A percentile compares a stretch with the other conserved stretches of the same genome.
Evolutionary conservation across 2,329 filamentous ascomycete genomes (phyloP).

Genomic region (Penicillium polonicum): DNA sequence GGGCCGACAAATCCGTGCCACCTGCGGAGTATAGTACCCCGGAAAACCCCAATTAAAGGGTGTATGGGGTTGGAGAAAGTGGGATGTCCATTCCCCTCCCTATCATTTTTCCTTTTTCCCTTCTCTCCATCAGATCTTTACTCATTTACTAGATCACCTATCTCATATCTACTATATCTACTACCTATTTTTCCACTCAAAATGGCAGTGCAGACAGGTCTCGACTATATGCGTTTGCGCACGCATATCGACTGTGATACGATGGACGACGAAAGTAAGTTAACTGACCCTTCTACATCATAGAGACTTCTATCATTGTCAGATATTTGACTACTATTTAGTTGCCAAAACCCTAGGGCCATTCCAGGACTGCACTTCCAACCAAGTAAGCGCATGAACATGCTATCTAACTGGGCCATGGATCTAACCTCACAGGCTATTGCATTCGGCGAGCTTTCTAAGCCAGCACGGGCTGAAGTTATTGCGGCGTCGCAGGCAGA

Average conservation of each 20-base stretch:
- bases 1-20: background rate
- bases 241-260: constrained; percentile 55
- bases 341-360: constrained; percentile 49
- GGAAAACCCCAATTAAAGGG: background rate
- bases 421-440: constrained; percentile 42
- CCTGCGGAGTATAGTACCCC: background rate
- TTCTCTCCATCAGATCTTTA: background rate
- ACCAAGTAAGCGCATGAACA: constrained; percentile 44
- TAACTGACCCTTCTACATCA: background rate
- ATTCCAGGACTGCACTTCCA: constrained; percentile 56
- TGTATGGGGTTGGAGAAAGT: background rate
- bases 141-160: background rate
- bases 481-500: constrained; percentile 22
- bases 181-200: constrained; percentile 1
- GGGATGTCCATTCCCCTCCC: background rate
- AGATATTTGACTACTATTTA: constrained; percentile 19
- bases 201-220: constrained; percentile 25
- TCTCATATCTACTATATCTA: background rate
- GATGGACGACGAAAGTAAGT: constrained; percentile 48
- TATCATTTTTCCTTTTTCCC: too few species aligned
- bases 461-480: constrained; percentile 37
- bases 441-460: constrained; percentile 49
- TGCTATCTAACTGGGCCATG: background rate
- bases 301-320: background rate
- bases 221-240: constrained; percentile 47